Evolutionary conservation across 352 stramenopile genomes (phyloP), one percentile per base, ranked within the genome.

Genomic region (Globisporangium spinosum): DNA sequence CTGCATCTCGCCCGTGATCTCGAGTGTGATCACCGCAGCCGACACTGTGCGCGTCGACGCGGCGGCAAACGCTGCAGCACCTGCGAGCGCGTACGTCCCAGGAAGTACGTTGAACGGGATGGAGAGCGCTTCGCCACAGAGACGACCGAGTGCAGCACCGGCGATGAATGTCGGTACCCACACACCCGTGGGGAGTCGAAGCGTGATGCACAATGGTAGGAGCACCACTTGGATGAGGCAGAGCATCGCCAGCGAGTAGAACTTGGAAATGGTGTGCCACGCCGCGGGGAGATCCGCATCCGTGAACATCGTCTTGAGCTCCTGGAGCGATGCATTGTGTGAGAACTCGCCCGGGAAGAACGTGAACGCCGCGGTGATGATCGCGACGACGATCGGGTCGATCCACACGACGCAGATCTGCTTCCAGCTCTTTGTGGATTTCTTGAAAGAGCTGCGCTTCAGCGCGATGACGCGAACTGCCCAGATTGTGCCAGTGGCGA

Each of bases 101-200:
- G 86, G 85, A 27, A 89, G 70, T 27, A 93, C 56, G 23, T 34
- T 69, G 32, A 68, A 64, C 22, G 27, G 8, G 29, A 38, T 45
- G 10, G 51, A 22, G 9, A 94, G 40, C 0, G 76, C 62, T 69
- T 96, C 88, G 54, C 89, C 90, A 65, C 90, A 93, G 25, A 95
- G 71, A 0, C 90, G 78, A 9, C 90, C 90, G 32, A 95, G 88
- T 8, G 85, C 78, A 51, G 87, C 90, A 23, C 90, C 90, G 3
- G 85, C 79, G n/a, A 93, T 89, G 58, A 97, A 96, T 3, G 85
- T 90, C 20, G 90, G 90, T 5, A 96, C 67, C 79, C 87, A 94
- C 57, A 96, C 87, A 32, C 90, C 89, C 3, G 85, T 93, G 8
- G 90, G 89, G 13, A 97, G 75, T 12, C 80, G 77, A 0, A 97